Evolutionary conservation across 208 protist genomes (phyloP).

Genomic region (Leishmania major): DNA sequence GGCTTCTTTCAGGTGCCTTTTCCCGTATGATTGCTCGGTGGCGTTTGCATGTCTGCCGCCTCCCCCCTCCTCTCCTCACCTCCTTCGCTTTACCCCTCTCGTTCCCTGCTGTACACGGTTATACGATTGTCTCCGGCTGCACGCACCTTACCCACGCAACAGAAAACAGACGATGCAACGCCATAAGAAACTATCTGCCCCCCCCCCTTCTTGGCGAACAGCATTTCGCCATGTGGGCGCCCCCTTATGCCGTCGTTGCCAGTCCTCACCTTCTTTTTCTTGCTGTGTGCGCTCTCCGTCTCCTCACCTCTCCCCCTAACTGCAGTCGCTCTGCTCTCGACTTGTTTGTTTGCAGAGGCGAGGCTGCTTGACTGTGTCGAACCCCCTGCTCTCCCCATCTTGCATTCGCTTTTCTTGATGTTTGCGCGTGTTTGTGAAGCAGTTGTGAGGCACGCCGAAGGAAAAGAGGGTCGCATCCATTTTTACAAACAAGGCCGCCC

Average conservation of each 20-base stretch:
- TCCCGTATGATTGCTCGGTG: neutral
- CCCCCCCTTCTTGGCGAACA: too few species aligned
- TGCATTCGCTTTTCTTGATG: neutral
- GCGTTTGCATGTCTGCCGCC: neutral
- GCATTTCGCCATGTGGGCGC: neutral
- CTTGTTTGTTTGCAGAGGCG: too few species aligned
- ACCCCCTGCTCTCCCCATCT: neutral
- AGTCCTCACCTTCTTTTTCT: neutral
- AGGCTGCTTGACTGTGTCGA: too few species aligned
- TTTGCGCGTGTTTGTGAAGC: neutral
- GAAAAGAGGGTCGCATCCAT: neutral
- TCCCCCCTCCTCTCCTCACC: too few species aligned
- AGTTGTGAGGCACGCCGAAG: neutral
- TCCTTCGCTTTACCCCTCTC: neutral
- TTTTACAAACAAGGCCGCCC: neutral
- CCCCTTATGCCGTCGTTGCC: neutral
- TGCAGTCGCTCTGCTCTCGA: too few species aligned
- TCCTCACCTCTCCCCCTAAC: too few species aligned
- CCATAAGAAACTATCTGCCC: neutral
- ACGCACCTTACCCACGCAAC: neutral
- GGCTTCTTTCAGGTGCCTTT: neutral
- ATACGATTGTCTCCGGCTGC: neutral
- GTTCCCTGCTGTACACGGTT: neutral
- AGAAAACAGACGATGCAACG: neutral
- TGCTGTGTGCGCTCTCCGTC: neutral